Evolutionary conservation across 2,329 filamentous ascomycete genomes (phyloP), one percentile per base, ranked within the genome.

Genomic region (Colletotrichum higginsianum): DNA sequence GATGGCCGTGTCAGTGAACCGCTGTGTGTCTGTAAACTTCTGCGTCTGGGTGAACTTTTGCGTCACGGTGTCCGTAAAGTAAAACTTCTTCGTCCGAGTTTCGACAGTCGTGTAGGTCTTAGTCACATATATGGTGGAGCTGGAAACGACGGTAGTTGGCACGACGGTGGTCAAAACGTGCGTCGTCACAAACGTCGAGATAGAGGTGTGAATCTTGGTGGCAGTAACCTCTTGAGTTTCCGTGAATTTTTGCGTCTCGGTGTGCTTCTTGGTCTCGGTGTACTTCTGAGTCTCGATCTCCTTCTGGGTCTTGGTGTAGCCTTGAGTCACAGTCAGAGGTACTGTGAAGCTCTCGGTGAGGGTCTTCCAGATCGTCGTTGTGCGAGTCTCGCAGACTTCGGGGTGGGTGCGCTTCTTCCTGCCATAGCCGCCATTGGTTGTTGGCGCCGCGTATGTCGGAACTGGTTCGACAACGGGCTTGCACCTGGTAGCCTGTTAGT

Each of bases 291-390:
- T 71, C 46, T 58, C 63, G 30, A 61, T 55, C 38, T 62, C 52
- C 18, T 67, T 72, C 21, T 70, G 55, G n/a, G 71, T 73, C 44
- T 60, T 58, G 16, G 65, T 68, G 16, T 53, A 66, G 56, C 56
- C 61, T 35, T 60, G 60, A 8, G 70, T 74, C 46, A 63, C 49
- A 8, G 50, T 55, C 23, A 35, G 15, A n/a, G 61, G 61, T 9
- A 63, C 38, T 2, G 57, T 61, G 23, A 23, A 30, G 18, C 64
- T 21, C 9, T 74, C 66, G 1, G 71, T 73, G 5, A 68, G 66
- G 2, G 75, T 77, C 11, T 67, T 72, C 46, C 75, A 76, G 11
- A 73, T 58, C 6, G 71, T 74, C 0, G 69, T 66, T 9, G 73
- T 75, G 40, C 58, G 74, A 30, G 74, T 57, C 73, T 76, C 42